A percentile compares a stretch with the other conserved stretches of the same genome.
phyloP scores from a whole-genome alignment of 805 yeast species.

The Dipodascus albidus region DNA sequence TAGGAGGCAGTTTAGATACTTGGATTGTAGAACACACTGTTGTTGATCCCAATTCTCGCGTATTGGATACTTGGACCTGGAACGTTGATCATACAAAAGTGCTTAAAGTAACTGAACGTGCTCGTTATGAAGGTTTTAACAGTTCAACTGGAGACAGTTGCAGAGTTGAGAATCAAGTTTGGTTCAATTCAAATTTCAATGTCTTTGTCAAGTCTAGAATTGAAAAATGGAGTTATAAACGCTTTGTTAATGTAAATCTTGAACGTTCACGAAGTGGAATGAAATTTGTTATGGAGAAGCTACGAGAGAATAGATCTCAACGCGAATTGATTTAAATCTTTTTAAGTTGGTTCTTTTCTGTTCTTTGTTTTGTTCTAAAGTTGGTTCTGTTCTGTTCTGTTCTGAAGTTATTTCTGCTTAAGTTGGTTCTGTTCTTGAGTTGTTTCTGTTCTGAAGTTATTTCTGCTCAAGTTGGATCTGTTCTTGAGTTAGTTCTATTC shows the following conservation, averaged over 20 bases:
- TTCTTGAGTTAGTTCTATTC: too few relatives aligned
- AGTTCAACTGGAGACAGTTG: conserved; percentile 25
- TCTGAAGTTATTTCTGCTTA: too few relatives aligned
- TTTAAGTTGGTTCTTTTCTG: too few relatives aligned
- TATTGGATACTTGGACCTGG: conserved; percentile 59
- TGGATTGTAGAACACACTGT: conserved; percentile 76
- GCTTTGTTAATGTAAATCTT: conserved; percentile 52
- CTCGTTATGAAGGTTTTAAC: conserved; percentile 32
- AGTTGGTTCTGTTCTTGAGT: too few relatives aligned
- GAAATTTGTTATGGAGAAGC: conserved; percentile 61
- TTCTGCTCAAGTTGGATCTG: too few relatives aligned
- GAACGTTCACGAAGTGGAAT: conserved; percentile 60
- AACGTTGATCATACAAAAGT: conserved; percentile 77
- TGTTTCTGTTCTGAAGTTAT: too few relatives aligned
- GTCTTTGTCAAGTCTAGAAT: conserved; percentile 53
- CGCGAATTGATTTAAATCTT: background rate
- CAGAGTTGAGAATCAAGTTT: conserved; percentile 46
- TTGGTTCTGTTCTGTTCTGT: too few relatives aligned
- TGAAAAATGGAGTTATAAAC: conserved; percentile 69
- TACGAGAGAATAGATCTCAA: conserved; percentile 21
- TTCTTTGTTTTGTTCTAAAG: too few relatives aligned
- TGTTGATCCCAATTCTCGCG: conserved; percentile 47
- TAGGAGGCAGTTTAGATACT: conserved; percentile 57
- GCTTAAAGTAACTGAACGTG: conserved; percentile 67
- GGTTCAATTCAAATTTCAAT: conserved; percentile 59